Base-by-base conservation (phyloP, 805 yeast species). In the Starmerella apicola region DNA sequence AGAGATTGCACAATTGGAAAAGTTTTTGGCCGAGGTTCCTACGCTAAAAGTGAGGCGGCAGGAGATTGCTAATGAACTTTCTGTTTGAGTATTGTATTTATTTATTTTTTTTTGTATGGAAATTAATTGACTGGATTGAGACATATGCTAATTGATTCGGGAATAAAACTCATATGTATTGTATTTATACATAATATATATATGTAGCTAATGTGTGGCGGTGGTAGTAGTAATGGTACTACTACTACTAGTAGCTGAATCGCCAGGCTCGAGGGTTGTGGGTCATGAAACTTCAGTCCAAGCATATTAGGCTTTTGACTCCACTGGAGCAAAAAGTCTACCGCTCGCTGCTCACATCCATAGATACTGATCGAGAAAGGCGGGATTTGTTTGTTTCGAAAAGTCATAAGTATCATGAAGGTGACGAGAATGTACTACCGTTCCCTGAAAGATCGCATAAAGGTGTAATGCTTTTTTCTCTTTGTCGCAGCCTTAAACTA, bases 1-100 rank as follows among this genome's bases (percentile, higher is more conserved):
- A 43, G 95, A 85, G 58, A 82, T 85, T 44, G 71, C 70, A 27
- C 75, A 70, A 34, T 64, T 85, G 43, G 72, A 76, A 51, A 60
- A 60, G 18, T 77, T 81, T 53, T 64, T 85, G 45, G 60, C 68
- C 16, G 68, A 71, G 38, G 78, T 78, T 17, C 70, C 71, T 13
- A 60, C 63, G 26, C 68, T 85, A 74, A 75, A 74, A 53, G 43
- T 53, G 26, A 71, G 93, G 41, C 72, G 78, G 50, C 58, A 58
- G 1, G 76, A 76, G 46, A 67, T 85, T 37, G 77, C 70, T 42
- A 51, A 52, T 38, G 27, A 8, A 12, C 34, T 32, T 5, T 5
- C 19, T 6, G 22, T 16, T 17, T 31, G 12, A 31, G 5, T 10
- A 15, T 7, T 24, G 9, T 24, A 24, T 24, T 9, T 24, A 24